Evolutionary conservation across 1,139 yeast species (phyloP).

Genomic region (Saccharomycopsis crataegensis): DNA sequence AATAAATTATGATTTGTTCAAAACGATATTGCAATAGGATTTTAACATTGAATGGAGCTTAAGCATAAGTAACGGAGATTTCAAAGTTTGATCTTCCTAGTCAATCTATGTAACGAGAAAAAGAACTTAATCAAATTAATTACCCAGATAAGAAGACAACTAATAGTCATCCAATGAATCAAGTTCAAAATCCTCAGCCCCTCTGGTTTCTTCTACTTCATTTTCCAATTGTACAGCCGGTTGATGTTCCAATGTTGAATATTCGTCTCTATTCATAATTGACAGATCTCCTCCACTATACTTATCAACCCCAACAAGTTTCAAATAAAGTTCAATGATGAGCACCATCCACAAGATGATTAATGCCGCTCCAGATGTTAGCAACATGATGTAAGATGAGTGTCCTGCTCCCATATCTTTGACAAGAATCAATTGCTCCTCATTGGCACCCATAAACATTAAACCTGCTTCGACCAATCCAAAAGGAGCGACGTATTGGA

Average conservation of each 20-base stretch:
- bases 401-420: constrained; percentile 75
- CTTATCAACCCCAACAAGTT: constrained; percentile 29
- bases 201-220: not conserved
- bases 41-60: too few relatives aligned
- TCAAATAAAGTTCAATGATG: constrained; percentile 49
- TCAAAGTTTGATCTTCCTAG: too few relatives aligned
- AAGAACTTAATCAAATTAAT: too few relatives aligned
- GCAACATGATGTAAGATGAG: constrained; percentile 70
- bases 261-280: not conserved
- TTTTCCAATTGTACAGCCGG: not conserved
- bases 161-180: constrained; percentile 4
- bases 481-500: constrained; percentile 81
- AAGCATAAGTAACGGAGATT: too few relatives aligned
- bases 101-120: too few relatives aligned
- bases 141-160: too few relatives aligned
- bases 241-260: constrained; percentile 1
- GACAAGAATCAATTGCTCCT: constrained; percentile 72
- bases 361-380: constrained; percentile 67
- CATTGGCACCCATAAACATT: constrained; percentile 85
- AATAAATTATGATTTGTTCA: too few relatives aligned
- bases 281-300: constrained; percentile 2
- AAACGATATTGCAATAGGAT: too few relatives aligned
- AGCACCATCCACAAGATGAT: constrained; percentile 59
- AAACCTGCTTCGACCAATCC: constrained; percentile 72
- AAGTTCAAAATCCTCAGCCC: constrained; percentile 10